phyloP scores from a whole-genome alignment of 108 stramenopile species.

The Chaetoceros tenuissimus region DNA sequence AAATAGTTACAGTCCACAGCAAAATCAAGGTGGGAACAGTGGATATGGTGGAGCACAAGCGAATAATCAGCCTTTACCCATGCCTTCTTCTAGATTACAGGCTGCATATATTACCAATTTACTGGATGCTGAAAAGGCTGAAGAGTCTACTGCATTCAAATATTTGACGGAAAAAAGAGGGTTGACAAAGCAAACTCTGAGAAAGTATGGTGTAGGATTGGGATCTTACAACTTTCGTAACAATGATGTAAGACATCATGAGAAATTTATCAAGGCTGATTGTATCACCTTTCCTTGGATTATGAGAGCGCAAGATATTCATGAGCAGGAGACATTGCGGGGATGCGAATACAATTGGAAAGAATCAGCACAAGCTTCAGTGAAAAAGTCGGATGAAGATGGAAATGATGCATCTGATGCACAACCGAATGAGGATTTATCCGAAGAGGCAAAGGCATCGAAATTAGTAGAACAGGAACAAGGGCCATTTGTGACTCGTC shows the following conservation, averaged over 20 bases:
- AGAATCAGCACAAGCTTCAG: neutral
- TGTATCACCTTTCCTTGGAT: slow-evolving; percentile 94
- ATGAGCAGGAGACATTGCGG: slow-evolving; percentile 43
- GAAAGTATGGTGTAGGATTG: slow-evolving; percentile 87
- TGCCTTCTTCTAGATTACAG: slow-evolving; percentile 46
- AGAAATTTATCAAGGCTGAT: slow-evolving; percentile 37
- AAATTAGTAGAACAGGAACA: slow-evolving; percentile 5
- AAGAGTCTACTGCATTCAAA: slow-evolving; percentile 27
- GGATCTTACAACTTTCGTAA: slow-evolving; percentile 59
- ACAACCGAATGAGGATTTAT: slow-evolving; percentile 3
- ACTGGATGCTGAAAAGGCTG: slow-evolving; percentile 25
- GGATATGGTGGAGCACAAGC: slow-evolving; percentile 6
- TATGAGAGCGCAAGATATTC: slow-evolving; percentile 51
- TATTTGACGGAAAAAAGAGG: slow-evolving; percentile 64
- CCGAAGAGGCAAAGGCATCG: neutral
- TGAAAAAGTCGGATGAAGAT: slow-evolving; percentile 7
- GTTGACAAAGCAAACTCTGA: slow-evolving; percentile 38
- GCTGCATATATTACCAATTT: slow-evolving; percentile 38
- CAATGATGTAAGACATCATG: slow-evolving; percentile 11
- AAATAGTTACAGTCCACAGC: neutral
- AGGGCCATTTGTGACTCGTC: slow-evolving; percentile 50
- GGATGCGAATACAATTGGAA: slow-evolving; percentile 22
- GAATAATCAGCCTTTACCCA: slow-evolving; percentile 28
- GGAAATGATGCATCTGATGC: slow-evolving; percentile 10
- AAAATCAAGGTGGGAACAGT: slow-evolving; percentile 4